Percentiles rank a stretch among this genome's conserved stretches.
phyloP scores from a whole-genome alignment of 306 rosid species.

The Cucurbita argyrosperma region DNA sequence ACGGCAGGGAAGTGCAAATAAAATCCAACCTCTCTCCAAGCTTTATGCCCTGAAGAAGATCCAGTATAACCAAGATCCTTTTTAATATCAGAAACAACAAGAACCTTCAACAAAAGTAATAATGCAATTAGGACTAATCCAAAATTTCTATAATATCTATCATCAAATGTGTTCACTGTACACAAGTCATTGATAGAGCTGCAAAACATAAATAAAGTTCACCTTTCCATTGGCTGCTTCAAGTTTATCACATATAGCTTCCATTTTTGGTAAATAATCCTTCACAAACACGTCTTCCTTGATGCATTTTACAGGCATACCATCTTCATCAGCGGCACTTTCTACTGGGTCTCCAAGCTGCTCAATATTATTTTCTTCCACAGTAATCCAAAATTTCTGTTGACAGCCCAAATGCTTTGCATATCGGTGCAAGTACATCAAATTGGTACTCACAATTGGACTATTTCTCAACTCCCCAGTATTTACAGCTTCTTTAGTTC shows the following conservation, averaged over 20 bases:
- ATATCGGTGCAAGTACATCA: slow-evolving; percentile 62
- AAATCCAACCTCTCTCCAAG: slow-evolving; percentile 57
- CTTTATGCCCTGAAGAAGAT: slow-evolving; percentile 38
- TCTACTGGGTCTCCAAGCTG: slow-evolving; percentile 8
- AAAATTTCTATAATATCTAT: not conserved
- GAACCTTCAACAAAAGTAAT: slow-evolving; percentile 46
- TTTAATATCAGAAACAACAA: slow-evolving; percentile 58
- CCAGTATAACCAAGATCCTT: slow-evolving; percentile 74
- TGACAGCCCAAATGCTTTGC: slow-evolving; percentile 52
- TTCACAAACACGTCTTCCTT: slow-evolving; percentile 43
- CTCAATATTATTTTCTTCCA: slow-evolving; percentile 21
- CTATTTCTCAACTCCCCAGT: slow-evolving; percentile 27
- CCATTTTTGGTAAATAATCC: slow-evolving; percentile 61
- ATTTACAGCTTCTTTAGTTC: slow-evolving; percentile 35
- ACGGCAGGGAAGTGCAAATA: not conserved
- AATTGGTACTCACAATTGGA: slow-evolving; percentile 46
- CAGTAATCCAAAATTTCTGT: slow-evolving; percentile 49
- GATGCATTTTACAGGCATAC: slow-evolving; percentile 9
- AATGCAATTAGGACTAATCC: slow-evolving; percentile 6
- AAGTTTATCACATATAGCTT: slow-evolving; percentile 55
- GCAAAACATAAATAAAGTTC: slow-evolving; percentile 6
- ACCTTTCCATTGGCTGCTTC: slow-evolving; percentile 79
- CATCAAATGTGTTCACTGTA: not conserved
- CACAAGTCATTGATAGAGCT: not conserved
- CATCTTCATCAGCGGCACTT: slow-evolving; percentile 13